Conservation (phyloP, 2,329 filamentous ascomycete species). For the Emmonsiellopsis sp. region DNA sequence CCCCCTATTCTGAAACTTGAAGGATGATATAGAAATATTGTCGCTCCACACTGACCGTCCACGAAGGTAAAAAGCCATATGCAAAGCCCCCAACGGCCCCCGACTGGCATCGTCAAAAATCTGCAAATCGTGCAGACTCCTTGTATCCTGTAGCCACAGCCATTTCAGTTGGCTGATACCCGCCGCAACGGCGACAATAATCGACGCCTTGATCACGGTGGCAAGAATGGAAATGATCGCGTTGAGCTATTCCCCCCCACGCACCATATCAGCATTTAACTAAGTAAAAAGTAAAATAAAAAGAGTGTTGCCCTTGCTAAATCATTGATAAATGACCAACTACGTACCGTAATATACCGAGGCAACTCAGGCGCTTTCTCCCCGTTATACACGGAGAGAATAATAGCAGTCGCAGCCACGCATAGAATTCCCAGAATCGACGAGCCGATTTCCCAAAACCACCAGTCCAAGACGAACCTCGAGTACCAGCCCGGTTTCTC, state of each 20-base stretch:
- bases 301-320: not conserved
- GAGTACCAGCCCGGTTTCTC: not conserved
- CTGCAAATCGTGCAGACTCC: slow-evolving; percentile 17
- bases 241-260: slow-evolving; percentile 12
- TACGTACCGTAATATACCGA: not conserved
- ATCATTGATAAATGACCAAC: not conserved
- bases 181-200: slow-evolving; percentile 22
- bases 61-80: not conserved
- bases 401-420: not conserved
- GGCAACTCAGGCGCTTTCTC: not conserved
- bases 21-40: not conserved
- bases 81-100: slow-evolving; percentile 16
- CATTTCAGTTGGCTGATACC: slow-evolving; percentile 30
- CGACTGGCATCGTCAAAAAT: slow-evolving; percentile 21
- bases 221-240: slow-evolving; percentile 25
- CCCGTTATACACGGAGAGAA: not conserved
- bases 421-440: not conserved
- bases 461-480: not conserved
- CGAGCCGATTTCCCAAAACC: not conserved
- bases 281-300: not conserved
- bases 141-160: slow-evolving; percentile 16
- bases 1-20: not conserved
- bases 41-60: not conserved
- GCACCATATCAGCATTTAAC: not conserved
- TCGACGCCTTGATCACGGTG: slow-evolving; percentile 20